Evolutionary conservation across 495 filamentous ascomycete species (phyloP).

Genomic region (Daldinia childiae): DNA sequence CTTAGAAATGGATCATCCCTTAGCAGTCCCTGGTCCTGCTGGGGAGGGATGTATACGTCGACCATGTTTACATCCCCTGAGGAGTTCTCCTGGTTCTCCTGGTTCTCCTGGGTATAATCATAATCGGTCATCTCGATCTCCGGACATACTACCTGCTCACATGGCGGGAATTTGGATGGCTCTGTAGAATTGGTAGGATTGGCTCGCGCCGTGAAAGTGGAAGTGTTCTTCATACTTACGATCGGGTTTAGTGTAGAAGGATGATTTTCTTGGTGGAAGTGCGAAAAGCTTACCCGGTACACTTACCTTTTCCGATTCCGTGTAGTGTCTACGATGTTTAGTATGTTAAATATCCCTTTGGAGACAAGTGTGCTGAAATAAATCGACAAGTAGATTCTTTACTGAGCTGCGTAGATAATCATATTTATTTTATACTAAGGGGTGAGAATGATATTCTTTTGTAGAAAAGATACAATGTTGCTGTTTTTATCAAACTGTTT

Average conservation of each 20-base stretch:
- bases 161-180: background rate
- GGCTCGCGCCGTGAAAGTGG: no score
- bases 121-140: constrained; percentile 7
- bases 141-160: background rate
- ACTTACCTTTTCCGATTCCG: no score
- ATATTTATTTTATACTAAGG: background rate
- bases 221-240: no score
- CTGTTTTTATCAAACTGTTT: background rate
- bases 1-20: no score
- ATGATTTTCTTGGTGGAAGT: no score
- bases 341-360: background rate
- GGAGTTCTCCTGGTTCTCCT: background rate
- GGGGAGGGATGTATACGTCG: background rate
- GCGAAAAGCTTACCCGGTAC: no score
- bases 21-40: background rate
- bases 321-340: no score
- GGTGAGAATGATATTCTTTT: background rate
- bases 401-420: no score
- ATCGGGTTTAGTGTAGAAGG: no score
- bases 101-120: background rate
- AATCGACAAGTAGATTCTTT: background rate
- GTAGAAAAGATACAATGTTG: background rate
- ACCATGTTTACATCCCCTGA: background rate
- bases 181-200: background rate
- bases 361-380: background rate